A percentile compares a stretch with the other conserved stretches of the same genome.
Evolutionary conservation across 2,329 filamentous ascomycete genomes (phyloP).

Genomic region (Periconia sp.): DNA sequence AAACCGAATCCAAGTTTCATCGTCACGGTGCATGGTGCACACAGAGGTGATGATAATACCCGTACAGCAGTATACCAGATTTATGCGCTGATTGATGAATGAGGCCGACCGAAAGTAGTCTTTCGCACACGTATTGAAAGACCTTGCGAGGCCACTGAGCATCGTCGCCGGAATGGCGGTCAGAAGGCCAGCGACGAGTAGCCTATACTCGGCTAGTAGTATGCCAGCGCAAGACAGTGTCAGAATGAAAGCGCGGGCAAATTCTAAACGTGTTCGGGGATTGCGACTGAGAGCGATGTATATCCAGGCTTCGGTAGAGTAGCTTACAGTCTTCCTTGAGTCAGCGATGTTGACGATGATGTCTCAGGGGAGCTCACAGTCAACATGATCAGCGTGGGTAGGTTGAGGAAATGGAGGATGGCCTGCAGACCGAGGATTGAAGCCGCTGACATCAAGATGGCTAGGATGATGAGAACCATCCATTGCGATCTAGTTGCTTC

Average conservation of each 20-base stretch:
- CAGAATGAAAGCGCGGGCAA: conserved; percentile 19
- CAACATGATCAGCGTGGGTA: conserved; percentile 37
- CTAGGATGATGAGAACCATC: no score
- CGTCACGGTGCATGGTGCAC: not conserved
- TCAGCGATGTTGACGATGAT: not conserved
- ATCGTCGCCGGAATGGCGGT: conserved; percentile 29
- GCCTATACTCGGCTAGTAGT: conserved; percentile 34
- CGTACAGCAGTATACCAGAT: conserved; percentile 10
- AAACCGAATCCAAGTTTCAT: conserved; percentile 12
- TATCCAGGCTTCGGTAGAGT: conserved; percentile 22
- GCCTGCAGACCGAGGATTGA: conserved; percentile 34
- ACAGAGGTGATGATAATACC: conserved; percentile 1
- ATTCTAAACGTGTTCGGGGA: conserved; percentile 15
- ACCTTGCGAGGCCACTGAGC: conserved; percentile 24
- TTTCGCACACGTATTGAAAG: conserved; percentile 13
- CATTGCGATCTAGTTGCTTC: no score
- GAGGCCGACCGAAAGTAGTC: conserved; percentile 12
- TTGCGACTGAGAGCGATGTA: conserved; percentile 10
- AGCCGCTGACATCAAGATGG: conserved; percentile 27
- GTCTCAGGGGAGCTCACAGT: conserved; percentile 26
- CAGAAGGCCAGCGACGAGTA: conserved; percentile 26
- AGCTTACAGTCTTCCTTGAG: conserved; percentile 20
- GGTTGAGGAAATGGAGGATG: conserved; percentile 37
- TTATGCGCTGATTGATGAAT: conserved; percentile 5
- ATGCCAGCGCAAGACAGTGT: conserved; percentile 22